Percentiles rank a stretch among this genome's conserved stretches.
Evolutionary conservation across 2,329 filamentous ascomycete genomes (phyloP).

Genomic region (Fusarium bulbicola): DNA sequence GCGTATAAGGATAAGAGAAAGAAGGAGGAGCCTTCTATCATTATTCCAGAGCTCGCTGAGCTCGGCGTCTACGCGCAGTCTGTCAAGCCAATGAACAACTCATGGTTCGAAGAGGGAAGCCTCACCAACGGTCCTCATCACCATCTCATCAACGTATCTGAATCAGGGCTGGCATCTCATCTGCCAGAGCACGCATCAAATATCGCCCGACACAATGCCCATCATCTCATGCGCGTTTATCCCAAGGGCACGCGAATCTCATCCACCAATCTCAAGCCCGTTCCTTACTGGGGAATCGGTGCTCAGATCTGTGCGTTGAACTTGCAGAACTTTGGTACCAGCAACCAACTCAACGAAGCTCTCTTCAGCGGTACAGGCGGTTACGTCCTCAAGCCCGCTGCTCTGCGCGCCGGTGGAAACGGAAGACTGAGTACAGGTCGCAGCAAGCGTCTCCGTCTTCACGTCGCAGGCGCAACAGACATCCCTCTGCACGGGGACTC

Average conservation of each 20-base stretch:
- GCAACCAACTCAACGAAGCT: constrained; percentile 74
- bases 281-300: constrained; percentile 72
- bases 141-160: constrained; percentile 75
- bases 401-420: constrained; percentile 64
- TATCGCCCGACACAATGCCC: constrained; percentile 69
- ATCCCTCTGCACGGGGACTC: constrained; percentile 63
- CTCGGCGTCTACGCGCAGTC: constrained; percentile 76
- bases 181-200: constrained; percentile 56
- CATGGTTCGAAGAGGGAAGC: constrained; percentile 65
- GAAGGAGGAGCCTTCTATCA: constrained; percentile 55
- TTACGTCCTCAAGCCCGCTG: constrained; percentile 71
- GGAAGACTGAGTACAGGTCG: constrained; percentile 58
- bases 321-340: constrained; percentile 73
- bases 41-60: constrained; percentile 71
- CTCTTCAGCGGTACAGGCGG: constrained; percentile 72
- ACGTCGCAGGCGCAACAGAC: constrained; percentile 69
- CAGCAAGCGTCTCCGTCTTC: constrained; percentile 63
- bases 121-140: constrained; percentile 68
- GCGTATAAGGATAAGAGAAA: constrained; percentile 65
- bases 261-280: constrained; percentile 69
- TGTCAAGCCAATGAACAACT: constrained; percentile 72
- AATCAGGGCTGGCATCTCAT: constrained; percentile 64
- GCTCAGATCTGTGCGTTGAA: constrained; percentile 77
- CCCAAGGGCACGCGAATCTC: constrained; percentile 76
- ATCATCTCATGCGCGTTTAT: constrained; percentile 75